Base-by-base conservation (phyloP, 1,284 basidiomycete species). In the Coniferiporia sulphurascens region DNA sequence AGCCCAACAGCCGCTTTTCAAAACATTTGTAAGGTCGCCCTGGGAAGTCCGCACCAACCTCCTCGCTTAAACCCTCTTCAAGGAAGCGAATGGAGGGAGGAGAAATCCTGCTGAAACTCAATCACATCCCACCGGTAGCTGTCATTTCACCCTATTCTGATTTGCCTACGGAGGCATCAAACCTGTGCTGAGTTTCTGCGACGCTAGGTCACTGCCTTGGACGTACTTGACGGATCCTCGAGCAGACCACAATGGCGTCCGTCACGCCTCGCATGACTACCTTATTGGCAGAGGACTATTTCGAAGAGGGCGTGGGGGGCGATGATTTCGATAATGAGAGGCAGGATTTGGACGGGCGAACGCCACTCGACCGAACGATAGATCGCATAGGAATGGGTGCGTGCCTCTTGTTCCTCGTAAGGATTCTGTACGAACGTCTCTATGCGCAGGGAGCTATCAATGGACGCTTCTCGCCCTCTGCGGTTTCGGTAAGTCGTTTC, bases 331-430 rank as follows among this genome's bases (percentile, higher is more conserved):
- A 71, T 9, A 71, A 68, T n/a, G 68, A 69, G 36, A 50, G 59
- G 43, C 69, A 67, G 19, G 67, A 70, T 10, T 66, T 73, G 54
- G 86, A 89, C 68, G 74, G 73, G 27, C 77, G 87, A 60, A 88
- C 89, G 9, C 86, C 87, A 64, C 76, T 94, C 43, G 91, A 93
- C 73, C 87, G 82, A 69, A 95, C 91, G 1, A 89, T 95, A 73
- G 91, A 95, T 70, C 82, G 84, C 46, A 91, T 95, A 67, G 93
- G 93, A 35, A 94, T 95, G 87, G 93, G 93, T 82, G 64, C 43
- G 71, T 68, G 22, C n/a, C 49, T 19, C 22, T 10, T 13, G 15
- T 41, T 43, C 12, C 6, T 61, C 49, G 17, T 19, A 21, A 52
- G 10, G 22, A 13, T 15, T 65, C 64, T 36, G 64, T 59, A 52